Percentiles rank a stretch among this genome's conserved stretches.
Conservation (phyloP, 176 grass and related monocot species). For the Juncus inflexus region DNA sequence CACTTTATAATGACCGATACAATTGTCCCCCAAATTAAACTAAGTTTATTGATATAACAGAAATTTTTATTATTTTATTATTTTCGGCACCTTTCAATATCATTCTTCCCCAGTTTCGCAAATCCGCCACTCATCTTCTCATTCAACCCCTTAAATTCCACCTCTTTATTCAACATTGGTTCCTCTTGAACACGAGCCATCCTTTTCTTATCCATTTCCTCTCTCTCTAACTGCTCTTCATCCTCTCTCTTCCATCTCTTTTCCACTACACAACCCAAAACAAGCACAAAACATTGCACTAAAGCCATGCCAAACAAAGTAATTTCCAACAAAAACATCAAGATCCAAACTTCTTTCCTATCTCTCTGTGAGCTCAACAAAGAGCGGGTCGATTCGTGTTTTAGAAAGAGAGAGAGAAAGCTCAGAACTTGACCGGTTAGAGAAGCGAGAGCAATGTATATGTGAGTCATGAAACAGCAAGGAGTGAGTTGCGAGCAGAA, state of each 20-base stretch:
- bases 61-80: neutral
- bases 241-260: conserved; percentile 45
- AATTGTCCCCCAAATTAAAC: neutral
- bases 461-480: conserved; percentile 41
- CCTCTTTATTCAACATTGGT: conserved; percentile 32
- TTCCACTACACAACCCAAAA: conserved; percentile 29
- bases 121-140: conserved; percentile 45
- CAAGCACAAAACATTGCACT: conserved; percentile 41
- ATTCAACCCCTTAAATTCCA: conserved; percentile 36
- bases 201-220: conserved; percentile 40
- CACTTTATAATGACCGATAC: conserved; percentile 52
- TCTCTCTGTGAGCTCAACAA: conserved; percentile 46
- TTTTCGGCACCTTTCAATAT: conserved; percentile 36
- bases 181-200: conserved; percentile 48
- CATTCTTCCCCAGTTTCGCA: conserved; percentile 32
- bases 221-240: conserved; percentile 46
- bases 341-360: conserved; percentile 49
- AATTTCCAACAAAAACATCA: conserved; percentile 44
- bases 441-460: conserved; percentile 38
- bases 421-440: conserved; percentile 43
- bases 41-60: neutral
- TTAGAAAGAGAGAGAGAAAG: conserved; percentile 43
- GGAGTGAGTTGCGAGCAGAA: conserved; percentile 42
- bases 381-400: conserved; percentile 29
- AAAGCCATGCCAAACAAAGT: conserved; percentile 53